Evolutionary conservation across 179 eudicot species (phyloP).

Genomic region (Spinacia oleracea): DNA sequence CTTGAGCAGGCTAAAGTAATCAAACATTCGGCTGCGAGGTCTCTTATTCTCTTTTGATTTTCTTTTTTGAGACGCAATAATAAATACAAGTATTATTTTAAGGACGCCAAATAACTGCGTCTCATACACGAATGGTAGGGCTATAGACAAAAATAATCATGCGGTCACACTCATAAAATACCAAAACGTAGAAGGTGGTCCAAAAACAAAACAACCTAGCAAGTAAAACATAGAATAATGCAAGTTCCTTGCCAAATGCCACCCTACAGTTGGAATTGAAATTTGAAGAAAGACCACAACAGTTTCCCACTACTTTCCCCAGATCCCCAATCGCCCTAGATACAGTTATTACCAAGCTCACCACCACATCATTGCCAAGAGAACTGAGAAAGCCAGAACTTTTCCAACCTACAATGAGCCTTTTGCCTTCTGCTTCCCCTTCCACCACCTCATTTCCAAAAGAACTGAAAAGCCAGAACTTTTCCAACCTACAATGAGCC

Average conservation of each 20-base stretch:
- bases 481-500: not conserved
- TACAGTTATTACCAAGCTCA: not conserved
- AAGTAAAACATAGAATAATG: no score
- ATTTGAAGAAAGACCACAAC: no score
- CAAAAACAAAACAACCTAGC: no score
- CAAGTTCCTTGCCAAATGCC: no score
- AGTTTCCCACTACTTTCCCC: not conserved
- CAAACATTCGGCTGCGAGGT: not conserved
- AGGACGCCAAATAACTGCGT: not conserved
- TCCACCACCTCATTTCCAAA: not conserved
- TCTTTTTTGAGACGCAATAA: not conserved
- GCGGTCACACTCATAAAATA: not conserved
- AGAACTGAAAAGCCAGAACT: not conserved
- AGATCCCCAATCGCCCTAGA: not conserved
- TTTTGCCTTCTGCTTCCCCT: no score
- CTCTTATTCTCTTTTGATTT: not conserved
- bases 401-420: not conserved
- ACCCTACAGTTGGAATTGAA: no score
- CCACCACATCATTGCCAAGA: not conserved
- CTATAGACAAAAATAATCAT: not conserved
- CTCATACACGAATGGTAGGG: not conserved
- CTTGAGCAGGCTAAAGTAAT: not conserved
- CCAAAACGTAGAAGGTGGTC: no score
- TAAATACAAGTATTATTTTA: no score
- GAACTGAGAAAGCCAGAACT: not conserved